Percentiles rank a stretch among this genome's conserved stretches.
phyloP scores from a whole-genome alignment of 2,329 filamentous ascomycete species.

The Dothidotthia symphoricarpi region DNA sequence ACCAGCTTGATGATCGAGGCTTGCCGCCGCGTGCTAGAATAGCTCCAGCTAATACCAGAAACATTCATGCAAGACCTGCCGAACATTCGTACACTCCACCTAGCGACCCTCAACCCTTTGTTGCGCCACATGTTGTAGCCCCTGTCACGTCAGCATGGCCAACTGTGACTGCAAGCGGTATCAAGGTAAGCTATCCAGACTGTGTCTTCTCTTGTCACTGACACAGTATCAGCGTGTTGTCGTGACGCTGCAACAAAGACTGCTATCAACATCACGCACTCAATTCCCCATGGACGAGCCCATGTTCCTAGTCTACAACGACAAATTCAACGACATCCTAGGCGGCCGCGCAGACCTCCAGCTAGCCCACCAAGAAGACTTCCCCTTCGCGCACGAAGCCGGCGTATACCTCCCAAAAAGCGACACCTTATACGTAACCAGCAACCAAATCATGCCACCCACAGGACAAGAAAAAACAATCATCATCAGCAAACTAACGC shows the following conservation, averaged over 20 bases:
- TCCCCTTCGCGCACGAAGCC: constrained; percentile 52
- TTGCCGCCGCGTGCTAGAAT: constrained; percentile 14
- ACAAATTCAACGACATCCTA: constrained; percentile 3
- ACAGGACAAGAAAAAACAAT: constrained; percentile 20
- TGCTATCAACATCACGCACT: constrained; percentile 7
- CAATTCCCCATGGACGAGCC: constrained; percentile 1
- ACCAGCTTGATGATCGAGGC: constrained; percentile 10
- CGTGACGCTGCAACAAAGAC: constrained; percentile 10
- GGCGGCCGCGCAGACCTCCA: constrained; percentile 1
- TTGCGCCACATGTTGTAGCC: background rate
- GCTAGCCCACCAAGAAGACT: background rate
- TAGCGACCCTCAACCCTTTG: constrained; percentile 4
- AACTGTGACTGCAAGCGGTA: constrained; percentile 6
- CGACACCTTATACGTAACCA: constrained; percentile 38
- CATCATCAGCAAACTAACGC: constrained; percentile 15
- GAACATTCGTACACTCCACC: constrained; percentile 6
- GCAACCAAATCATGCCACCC: constrained; percentile 24
- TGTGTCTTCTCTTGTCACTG: background rate
- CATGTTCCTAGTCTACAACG: constrained; percentile 2
- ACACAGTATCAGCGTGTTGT: constrained; percentile 2
- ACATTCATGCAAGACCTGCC: background rate
- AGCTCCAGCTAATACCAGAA: background rate
- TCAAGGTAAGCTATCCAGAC: constrained; percentile 1
- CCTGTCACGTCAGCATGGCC: constrained; percentile 9
- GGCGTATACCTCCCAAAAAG: constrained; percentile 33